These are phyloP conservation scores for Westerdykella sp. DNA, from an alignment of 2,329 filamentous ascomycete species.

Conservation along the genomic window DNA sequence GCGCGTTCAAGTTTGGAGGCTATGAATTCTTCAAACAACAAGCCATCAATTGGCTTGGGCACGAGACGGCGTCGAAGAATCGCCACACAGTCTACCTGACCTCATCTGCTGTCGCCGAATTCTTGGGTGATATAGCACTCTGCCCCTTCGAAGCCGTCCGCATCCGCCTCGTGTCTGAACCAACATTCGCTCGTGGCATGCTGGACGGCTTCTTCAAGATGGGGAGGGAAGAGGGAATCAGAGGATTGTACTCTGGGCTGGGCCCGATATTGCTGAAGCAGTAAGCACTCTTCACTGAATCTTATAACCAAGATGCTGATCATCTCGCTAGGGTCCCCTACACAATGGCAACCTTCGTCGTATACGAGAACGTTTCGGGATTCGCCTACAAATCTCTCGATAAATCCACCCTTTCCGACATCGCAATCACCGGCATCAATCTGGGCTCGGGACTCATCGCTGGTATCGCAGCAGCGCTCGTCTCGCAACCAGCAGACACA, in stretches of 20 bases:
- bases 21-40: constrained; percentile 97
- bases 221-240: constrained; percentile 71
- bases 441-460: constrained; percentile 79
- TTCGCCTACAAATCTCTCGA: constrained; percentile 60
- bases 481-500: constrained; percentile 87
- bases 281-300: constrained; percentile 15
- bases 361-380: constrained; percentile 84
- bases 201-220: constrained; percentile 78
- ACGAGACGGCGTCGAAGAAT: constrained; percentile 63
- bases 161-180: constrained; percentile 87
- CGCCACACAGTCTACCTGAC: constrained; percentile 75
- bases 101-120: constrained; percentile 55
- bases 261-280: constrained; percentile 50
- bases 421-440: constrained; percentile 73
- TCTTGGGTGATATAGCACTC: constrained; percentile 71
- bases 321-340: constrained; percentile 65
- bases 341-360: constrained; percentile 93
- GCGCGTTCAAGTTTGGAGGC: constrained; percentile 88
- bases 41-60: constrained; percentile 71
- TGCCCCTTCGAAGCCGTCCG: constrained; percentile 90
- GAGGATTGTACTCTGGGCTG: constrained; percentile 87
- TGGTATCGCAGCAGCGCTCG: constrained; percentile 76
- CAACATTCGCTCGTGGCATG: constrained; percentile 75
- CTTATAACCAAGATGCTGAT: constrained; percentile 13
- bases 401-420: constrained; percentile 63